Evolutionary conservation across 257 asterid genomes (phyloP), one percentile per base, ranked within the genome.

Genomic region (Nicotiana attenuata): DNA sequence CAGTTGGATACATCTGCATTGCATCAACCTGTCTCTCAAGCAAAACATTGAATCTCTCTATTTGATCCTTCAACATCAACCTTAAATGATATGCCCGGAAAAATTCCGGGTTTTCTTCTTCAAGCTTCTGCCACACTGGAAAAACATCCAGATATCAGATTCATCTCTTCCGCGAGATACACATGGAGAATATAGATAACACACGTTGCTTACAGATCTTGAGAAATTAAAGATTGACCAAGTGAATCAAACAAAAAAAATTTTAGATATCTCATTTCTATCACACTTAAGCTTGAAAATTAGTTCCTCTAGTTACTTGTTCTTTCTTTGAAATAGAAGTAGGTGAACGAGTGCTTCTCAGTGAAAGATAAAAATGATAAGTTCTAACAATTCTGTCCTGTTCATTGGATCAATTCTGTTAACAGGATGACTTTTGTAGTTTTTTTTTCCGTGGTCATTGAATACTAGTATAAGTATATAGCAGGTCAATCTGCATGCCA

Each of bases 51-150:
- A 96, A 94, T 85, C 89, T 90, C 69, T 65, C 3, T 82, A 96
- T 96, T 89, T 96, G 99, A 56, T 96, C 94, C 91, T 96, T 96
- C 84, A 96, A 92, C 41, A 88, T 60, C 91, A 94, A 83, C 86
- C 97, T 88, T 86, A 91, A 84, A 84, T 89, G 91, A 89, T 96
- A 96, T 65, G 95, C 98, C 84, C 88, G 85, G 84, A 96, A 96
- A 85, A 96, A 96, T 5, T 90, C 97, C 85, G 61, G 91, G 81
- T 96, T 96, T 91, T 96, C 94, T 67, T 93, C 89, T 89, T 92
- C 97, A 76, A 96, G 99, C 88, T 92, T 92, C 86, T 92, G 97
- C 99, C 99, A 96, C 86, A 96, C 99, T 96, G 97, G 85, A 88
- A 88, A 52, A 82, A 26, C 79, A 53, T 64, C 35, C 61, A 76